Percentiles rank a stretch among this genome's conserved stretches.
Conservation (phyloP, 2,329 filamentous ascomycete genomes). For the Aspergillus sclerotialis region DNA sequence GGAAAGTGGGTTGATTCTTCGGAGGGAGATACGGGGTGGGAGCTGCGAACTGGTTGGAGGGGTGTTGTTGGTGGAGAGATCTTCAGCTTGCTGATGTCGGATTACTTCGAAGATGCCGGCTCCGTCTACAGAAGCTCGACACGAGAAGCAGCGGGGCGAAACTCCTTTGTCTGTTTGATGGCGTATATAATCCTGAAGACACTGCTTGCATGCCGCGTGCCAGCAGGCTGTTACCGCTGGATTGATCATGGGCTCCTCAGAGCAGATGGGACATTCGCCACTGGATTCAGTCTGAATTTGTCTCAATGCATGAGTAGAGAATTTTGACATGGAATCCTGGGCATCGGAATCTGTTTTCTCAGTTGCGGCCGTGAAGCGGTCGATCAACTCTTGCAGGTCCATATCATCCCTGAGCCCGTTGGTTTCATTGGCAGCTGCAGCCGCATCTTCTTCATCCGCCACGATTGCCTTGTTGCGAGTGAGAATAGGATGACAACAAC, state of each 20-base stretch:
- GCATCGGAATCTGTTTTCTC: constrained; percentile 47
- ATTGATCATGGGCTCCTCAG: constrained; percentile 91
- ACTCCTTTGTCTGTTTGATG: constrained; percentile 74
- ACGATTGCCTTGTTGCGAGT: constrained; percentile 79
- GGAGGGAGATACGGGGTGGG: constrained; percentile 50
- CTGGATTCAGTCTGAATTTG: constrained; percentile 87
- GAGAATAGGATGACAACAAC: constrained; percentile 86
- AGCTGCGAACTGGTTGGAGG: constrained; percentile 28
- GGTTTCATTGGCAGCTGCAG: constrained; percentile 66
- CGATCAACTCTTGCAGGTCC: constrained; percentile 81
- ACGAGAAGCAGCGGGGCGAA: constrained; percentile 80
- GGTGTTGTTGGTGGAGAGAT: constrained; percentile 35
- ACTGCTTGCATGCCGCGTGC: constrained; percentile 95
- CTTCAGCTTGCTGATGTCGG: constrained; percentile 53
- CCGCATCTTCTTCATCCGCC: constrained; percentile 80
- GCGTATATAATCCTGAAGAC: constrained; percentile 80
- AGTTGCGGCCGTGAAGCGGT: constrained; percentile 68
- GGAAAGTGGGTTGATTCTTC: constrained; percentile 58
- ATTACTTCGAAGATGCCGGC: constrained; percentile 91
- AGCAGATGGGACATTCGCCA: constrained; percentile 89
- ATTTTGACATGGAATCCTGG: constrained; percentile 59
- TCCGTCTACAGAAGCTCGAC: constrained; percentile 71
- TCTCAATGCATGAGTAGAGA: constrained; percentile 77
- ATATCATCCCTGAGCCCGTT: constrained; percentile 89
- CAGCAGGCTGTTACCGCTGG: constrained; percentile 94